These are phyloP conservation scores for Gossypium rotundifolium DNA, from an alignment of 345 rosid species.

Conservation along the genomic window DNA sequence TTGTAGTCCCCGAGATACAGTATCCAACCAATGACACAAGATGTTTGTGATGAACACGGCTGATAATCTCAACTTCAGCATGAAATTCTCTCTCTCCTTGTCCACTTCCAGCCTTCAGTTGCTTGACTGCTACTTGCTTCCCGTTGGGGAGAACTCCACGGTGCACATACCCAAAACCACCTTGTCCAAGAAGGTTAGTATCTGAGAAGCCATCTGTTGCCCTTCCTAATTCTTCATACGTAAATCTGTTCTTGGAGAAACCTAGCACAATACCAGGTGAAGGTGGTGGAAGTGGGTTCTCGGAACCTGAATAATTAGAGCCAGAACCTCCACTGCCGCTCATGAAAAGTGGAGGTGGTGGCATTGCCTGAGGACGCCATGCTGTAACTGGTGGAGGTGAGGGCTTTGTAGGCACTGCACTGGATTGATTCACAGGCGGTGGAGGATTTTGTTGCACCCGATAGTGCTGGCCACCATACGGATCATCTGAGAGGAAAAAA, in stretches of 20 bases:
- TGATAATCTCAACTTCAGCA: constrained; percentile 27
- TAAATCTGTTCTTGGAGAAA: constrained; percentile 45
- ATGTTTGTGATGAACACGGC: constrained; percentile 45
- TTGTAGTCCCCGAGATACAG: constrained; percentile 32
- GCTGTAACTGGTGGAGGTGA: constrained; percentile 21
- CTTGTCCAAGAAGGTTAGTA: constrained; percentile 46
- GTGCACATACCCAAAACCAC: constrained; percentile 46
- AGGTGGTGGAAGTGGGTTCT: constrained; percentile 33
- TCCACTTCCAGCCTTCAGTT: constrained; percentile 37
- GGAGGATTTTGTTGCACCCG: constrained; percentile 60
- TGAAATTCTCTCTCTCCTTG: constrained; percentile 40
- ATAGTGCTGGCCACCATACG: constrained; percentile 47
- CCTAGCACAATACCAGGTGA: constrained; percentile 46
- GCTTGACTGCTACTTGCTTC: constrained; percentile 40
- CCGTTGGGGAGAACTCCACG: constrained; percentile 38
- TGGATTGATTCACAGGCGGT: constrained; percentile 32
- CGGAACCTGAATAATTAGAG: constrained; percentile 12
- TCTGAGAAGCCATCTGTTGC: constrained; percentile 39
- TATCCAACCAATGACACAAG: constrained; percentile 45
- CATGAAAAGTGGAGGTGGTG: constrained; percentile 12
- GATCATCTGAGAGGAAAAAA: constrained; percentile 34
- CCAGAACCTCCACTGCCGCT: constrained; percentile 17
- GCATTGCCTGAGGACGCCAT: not conserved
- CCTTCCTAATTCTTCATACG: constrained; percentile 32
- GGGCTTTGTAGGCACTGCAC: constrained; percentile 28